Base-by-base conservation (phyloP, 441 rosid species). In the Raphanus hybrid region DNA sequence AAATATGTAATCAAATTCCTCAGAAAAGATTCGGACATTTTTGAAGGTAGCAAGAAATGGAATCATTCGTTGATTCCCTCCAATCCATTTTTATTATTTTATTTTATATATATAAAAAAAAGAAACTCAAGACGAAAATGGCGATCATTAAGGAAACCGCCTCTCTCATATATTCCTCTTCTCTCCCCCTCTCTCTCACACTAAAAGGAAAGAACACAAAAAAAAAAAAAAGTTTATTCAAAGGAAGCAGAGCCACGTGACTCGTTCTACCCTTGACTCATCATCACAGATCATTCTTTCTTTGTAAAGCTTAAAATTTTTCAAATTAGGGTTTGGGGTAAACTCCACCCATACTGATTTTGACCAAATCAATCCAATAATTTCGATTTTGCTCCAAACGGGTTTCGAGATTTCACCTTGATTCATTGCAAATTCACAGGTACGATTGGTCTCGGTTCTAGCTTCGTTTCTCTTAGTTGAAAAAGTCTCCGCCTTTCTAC, bases 11-110 rank as follows among this genome's bases (percentile, higher is more conserved):
- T 57, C 7, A 57, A 69, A 32, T 23, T 58, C 15, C 8, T 0
- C 0, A 52, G 15, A 64, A 39, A 69, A 75, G 75, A 79, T 79
- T 74, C 79, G 79, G 82, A 79, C 63, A 74, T 78, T 74, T 45
- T 69, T 34, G 71, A 79, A 69, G 62, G 70, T 52, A 29, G 70
- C 70, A 67, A 64, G 75, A 20, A 4, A 79, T 64, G 48, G 78
- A 69, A 79, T 74, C 0, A 74, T 79, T 74, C 82, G 67, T 69
- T 79, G 55, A 79, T 74, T 79, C 82, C 82, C 35, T 65, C 64
- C 54, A 15, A 52, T 71, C 27, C n/a, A 29, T 75, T 5, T n/a
- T 39, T 57, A 41, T 71, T 45, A n/a, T 8, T 35, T 60, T 45
- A 29, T 59, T 59, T 45, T 54, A 37, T 37, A 8, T 37, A 37